Base-by-base conservation (phyloP, 2,329 filamentous ascomycete species). In the Fusarium sp. region DNA sequence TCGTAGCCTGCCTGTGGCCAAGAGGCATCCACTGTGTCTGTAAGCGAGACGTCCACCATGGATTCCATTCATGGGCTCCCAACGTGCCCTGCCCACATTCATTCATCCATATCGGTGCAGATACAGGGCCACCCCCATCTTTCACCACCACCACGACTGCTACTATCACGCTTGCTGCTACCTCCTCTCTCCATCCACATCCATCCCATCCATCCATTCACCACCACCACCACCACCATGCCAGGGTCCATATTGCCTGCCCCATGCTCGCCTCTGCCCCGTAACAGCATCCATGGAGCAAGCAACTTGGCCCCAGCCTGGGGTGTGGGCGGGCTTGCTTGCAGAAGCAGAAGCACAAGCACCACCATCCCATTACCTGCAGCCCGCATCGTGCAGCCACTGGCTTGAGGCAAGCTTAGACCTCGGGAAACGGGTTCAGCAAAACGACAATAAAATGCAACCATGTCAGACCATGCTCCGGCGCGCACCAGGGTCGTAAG, bases 401-500 rank as follows among this genome's bases (percentile, higher is more conserved):
- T 69, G 59, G 65, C 59, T 64, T 13, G 57, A 60, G 37, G 40
- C 64, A 31, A 71, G 63, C 64, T 64, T 47, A 71, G 71, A 62
- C 64, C 73, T 72, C 69, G 69, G 65, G 42, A 72, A 54, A 73
- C 64, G 50, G 59, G 62, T 52, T 60, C 58, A 58, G 45, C 45
- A 59, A 27, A 63, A 31, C 29, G 16, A 52, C 64, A 67, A 72
- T 66, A 68, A 71, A 67, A 74, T 77, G 70, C 72, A 78, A 77
- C 75, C 77, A 76, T 77, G 77, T 78, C 77, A 76, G 77, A 77
- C 70, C 67, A 78, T 71, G 74, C 35, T 27, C 69, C 50, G 50
- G 24, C 8, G 42, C 45, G 50, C 50, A 67, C 76, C 59, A 71
- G 77, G 77, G 72, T 77, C 72, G 72, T 77, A 66, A 71, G 74